A percentile compares a stretch with the other conserved stretches of the same genome.
phyloP scores from a whole-genome alignment of 163 green algal genomes.

The Chlorella variabilis region DNA sequence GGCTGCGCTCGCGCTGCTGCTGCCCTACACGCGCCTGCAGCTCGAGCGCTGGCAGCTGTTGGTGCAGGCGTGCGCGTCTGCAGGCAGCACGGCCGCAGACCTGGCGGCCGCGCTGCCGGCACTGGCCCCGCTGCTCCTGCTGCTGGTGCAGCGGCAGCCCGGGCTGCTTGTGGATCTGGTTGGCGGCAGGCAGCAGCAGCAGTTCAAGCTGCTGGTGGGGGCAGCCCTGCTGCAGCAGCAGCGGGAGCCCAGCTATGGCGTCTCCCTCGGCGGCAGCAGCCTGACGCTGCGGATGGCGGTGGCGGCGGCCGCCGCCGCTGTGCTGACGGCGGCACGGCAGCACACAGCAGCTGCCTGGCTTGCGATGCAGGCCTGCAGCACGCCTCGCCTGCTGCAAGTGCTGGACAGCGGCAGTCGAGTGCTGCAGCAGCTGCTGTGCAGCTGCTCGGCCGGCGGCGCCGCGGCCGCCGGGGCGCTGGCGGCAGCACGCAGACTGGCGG shows the following conservation, averaged over 20 bases:
- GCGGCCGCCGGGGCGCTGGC: not conserved
- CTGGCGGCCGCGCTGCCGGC: conserved; percentile 9
- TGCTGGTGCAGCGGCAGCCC: not conserved
- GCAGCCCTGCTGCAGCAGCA: conserved; percentile 19
- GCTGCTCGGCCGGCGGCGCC: not conserved
- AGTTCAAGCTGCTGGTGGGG: not conserved
- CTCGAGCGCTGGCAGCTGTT: conserved; percentile 3
- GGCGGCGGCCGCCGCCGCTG: not conserved
- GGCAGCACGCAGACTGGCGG: not conserved
- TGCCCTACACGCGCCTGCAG: not conserved
- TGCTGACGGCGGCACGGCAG: conserved; percentile 26
- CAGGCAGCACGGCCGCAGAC: not conserved
- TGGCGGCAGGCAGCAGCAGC: not conserved
- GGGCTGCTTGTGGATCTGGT: not conserved
- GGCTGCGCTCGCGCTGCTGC: conserved; percentile 19
- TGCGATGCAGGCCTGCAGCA: conserved; percentile 26
- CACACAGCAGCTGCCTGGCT: conserved; percentile 31
- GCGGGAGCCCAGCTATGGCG: not conserved
- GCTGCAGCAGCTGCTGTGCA: conserved; percentile 31
- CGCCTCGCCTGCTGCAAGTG: conserved; percentile 33
- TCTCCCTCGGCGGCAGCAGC: not conserved
- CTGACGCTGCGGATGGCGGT: conserved; percentile 14
- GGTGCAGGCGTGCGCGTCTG: not conserved
- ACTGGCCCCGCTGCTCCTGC: not conserved
- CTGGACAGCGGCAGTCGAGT: conserved; percentile 22